Evolutionary conservation across 768 basidiomycete genomes (phyloP), one percentile per base, ranked within the genome.

Genomic region (Kwoniella mangroviensis): DNA sequence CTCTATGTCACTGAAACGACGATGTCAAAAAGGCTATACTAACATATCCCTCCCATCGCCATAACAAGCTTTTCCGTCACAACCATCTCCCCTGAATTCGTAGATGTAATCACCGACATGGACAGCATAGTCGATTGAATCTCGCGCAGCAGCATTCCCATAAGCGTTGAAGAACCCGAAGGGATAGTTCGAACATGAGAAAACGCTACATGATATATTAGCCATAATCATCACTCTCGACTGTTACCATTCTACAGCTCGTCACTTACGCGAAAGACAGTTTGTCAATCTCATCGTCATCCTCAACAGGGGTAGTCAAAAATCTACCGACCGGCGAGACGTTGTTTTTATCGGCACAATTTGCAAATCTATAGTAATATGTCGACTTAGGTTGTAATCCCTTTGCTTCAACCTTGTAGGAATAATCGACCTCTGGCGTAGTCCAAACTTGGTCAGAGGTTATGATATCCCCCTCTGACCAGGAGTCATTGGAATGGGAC

Each of bases 81-180:
- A 66, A 0, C 73, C 73, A 59, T 71, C 71, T 28, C 70, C 70
- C 41, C 72, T 70, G 66, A 77, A 78, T 68, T 80, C 77, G 69
- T 78, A 80, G 68, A 76, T 76, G 53, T 59, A 89, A 79, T 89
- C 88, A 7, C 88, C 88, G 21, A 89, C 84, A 72, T 89, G 88
- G 11, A 89, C 78, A 67, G 87, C 88, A 43, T 88, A 80, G 69
- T 89, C 87, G 1, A 87, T 85, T 13, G 84, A 84, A 13, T 86
- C 86, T 68, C 87, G 87, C 68, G 85, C 86, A 17, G 87, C 86
- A 6, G 87, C 88, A 60, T 86, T 84, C 3, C 86, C 87, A 74
- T 89, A 89, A 11, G 88, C 88, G 79, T 88, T 89, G 83, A 89
- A 89, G 82, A 85, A 88, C 1, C 88, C 88, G 86, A 52, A 73